Conservation (phyloP, 306 rosid genomes). For the Quillaja saponaria region DNA sequence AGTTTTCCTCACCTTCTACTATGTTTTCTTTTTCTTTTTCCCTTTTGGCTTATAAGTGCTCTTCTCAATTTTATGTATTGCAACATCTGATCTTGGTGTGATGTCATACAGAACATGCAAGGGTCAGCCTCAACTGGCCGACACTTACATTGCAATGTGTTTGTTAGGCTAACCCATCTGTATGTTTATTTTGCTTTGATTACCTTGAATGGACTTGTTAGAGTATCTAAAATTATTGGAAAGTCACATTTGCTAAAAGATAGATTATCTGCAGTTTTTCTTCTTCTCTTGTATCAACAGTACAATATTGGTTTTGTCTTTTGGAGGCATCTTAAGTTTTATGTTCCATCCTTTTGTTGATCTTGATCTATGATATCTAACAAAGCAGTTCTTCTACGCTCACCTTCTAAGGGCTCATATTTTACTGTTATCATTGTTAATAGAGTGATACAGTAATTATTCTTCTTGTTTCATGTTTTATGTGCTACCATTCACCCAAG, state of each 20-base stretch:
- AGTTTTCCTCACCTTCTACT: constrained; percentile 20
- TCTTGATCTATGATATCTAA: background rate
- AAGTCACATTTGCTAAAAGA: constrained; percentile 5
- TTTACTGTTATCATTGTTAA: constrained; percentile 5
- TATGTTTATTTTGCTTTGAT: background rate
- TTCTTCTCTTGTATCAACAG: background rate
- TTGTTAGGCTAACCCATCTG: constrained; percentile 1
- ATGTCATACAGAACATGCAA: constrained; percentile 7
- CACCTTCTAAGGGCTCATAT: background rate
- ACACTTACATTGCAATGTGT: background rate
- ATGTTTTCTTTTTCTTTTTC: background rate
- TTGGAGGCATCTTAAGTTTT: constrained; percentile 12
- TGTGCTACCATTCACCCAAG: constrained; percentile 8
- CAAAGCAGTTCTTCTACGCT: background rate
- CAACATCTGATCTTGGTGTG: constrained; percentile 15
- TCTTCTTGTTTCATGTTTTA: background rate
- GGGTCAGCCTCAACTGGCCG: background rate
- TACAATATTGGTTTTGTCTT: background rate
- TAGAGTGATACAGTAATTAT: background rate
- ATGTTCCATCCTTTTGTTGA: background rate
- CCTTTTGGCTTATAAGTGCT: background rate
- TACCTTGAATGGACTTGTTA: constrained; percentile 6
- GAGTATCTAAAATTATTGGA: background rate
- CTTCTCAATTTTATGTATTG: background rate
- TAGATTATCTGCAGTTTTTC: background rate